Evolutionary conservation across 306 rosid species (phyloP), one percentile per base, ranked within the genome.

Genomic region (Trifolium subterraneum): DNA sequence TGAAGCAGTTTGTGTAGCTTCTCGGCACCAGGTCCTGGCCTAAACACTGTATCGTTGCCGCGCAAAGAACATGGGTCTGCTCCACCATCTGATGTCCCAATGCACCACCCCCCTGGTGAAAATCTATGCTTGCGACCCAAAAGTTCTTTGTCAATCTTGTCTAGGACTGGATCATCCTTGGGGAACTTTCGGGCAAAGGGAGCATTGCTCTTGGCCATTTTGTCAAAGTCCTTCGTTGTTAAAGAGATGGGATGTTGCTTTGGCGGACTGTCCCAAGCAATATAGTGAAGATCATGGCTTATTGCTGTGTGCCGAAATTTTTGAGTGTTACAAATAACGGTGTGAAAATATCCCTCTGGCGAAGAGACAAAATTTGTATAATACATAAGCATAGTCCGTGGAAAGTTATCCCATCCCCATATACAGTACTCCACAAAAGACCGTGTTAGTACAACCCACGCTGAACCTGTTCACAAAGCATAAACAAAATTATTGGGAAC

Each of bases 361-460:
- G 99, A 93, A 41, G 98, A 94, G 70, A 92, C 64, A 61, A 92
- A 94, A 84, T 94, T 94, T 44, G 97, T 81, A 73, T 94, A 94
- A 70, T 94, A 88, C 96, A 86, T 88, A 51, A 94, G 93, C 64
- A 90, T 85, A 2, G 97, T 94, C 56, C 97, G 77, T 6, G 99
- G 99, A 61, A 94, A 84, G 79, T 90, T 94, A 86, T 94, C 97
- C 99, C 99, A 94, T 56, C 99, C 97, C 96, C 93, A 92, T 86
- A 92, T 90, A 56, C 97, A 90, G 73, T 90, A 94, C 82, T 94
- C 99, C 20, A 90, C 79, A 33, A 92, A 94, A 18, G 94, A 78
- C 45, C 96, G 82, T 1, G 97, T 86, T 56, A 94, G 90, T 83
- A 90, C 87, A 54, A 94, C 88, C 98, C 99, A 92, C 12, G 99